These are phyloP conservation scores for Strigomonas galati DNA, from an alignment of 208 protist species.

Conservation along the genomic window DNA sequence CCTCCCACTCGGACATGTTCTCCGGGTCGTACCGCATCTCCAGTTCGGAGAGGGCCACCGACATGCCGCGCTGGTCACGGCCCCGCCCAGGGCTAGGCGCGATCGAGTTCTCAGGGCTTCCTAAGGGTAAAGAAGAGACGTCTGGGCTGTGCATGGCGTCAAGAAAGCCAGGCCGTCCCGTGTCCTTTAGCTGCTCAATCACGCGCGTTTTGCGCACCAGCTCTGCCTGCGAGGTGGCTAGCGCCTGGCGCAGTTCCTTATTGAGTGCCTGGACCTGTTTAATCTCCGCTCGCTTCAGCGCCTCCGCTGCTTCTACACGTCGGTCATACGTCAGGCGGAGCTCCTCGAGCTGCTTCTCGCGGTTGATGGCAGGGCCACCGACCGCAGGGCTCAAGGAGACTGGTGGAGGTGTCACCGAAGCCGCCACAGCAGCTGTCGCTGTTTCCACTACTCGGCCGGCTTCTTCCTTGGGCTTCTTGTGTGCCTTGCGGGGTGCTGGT, in stretches of 20 bases:
- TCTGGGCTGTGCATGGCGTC: too few species aligned
- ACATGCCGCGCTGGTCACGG: not conserved
- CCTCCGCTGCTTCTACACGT: constrained; percentile 38
- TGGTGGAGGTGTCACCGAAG: too few species aligned
- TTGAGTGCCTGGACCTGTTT: constrained; percentile 55
- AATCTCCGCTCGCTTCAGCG: constrained; percentile 37
- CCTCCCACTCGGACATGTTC: constrained; percentile 42
- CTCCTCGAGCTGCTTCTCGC: constrained; percentile 35
- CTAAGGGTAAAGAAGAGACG: too few species aligned
- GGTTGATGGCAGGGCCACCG: too few species aligned
- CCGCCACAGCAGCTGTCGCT: too few species aligned
- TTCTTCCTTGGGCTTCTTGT: too few species aligned
- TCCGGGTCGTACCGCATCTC: constrained; percentile 43
- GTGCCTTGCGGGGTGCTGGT: too few species aligned
- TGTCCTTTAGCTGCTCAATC: constrained; percentile 22
- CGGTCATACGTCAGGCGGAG: constrained; percentile 41
- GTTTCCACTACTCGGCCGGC: too few species aligned
- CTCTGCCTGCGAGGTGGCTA: constrained; percentile 54
- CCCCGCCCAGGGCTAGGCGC: too few species aligned
- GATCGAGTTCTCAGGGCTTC: too few species aligned
- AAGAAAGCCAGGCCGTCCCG: too few species aligned
- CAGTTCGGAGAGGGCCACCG: constrained; percentile 23
- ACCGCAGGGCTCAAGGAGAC: too few species aligned
- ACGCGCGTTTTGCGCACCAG: constrained; percentile 26
- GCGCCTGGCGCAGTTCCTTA: constrained; percentile 53